Base-by-base conservation (phyloP, 192 early-diverging fungal species). In the Coemansia sp. region DNA sequence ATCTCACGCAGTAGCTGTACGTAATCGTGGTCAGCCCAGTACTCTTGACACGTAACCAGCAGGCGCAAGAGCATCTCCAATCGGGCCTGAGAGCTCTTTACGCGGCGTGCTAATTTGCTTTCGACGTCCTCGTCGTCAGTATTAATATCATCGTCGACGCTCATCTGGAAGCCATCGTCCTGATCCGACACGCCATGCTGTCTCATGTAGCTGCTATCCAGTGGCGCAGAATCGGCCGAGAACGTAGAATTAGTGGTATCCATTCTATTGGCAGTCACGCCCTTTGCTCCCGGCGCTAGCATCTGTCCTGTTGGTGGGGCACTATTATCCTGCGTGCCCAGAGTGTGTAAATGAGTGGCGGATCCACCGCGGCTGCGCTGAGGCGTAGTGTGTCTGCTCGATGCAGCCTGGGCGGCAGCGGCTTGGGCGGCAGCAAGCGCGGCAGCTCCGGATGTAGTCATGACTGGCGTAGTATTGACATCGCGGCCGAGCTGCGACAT, bases 1-100 rank as follows among this genome's bases (percentile, higher is more conserved):
- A 82, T 74, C 16, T 73, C 70, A 17, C 72, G 71, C 44, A 82
- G 65, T 44, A 74, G 42, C 39, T 64, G 71, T 16, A 82, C 75
- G 35, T 82, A 82, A 43, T 82, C 80, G 44, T 82, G 80, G 68
- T 82, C 80, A 28, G 80, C 80, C 80, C 80, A 82, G 53, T 82
- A 82, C 60, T 82, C 80, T 63, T 82, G 80, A 39, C 75, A 82
- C 10, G 72, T 74, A 9, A 59, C 52, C 26, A 82, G 72, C 33
- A 82, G 43, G 16, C 69, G 74, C 35, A 82, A 60, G 28, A 82
- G 60, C 28, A 67, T 49, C 64, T 71, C 66, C 7, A 82, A 63
- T 28, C 80, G 75, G 62, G 76, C 75, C 50, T 82, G 59, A 1
- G 80, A 82, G 46, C 67, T 71, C 13, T 23, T 46, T 8, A 82